Conservation (phyloP, 805 yeast genomes). For the Isabelozyma pseudorhagii region DNA sequence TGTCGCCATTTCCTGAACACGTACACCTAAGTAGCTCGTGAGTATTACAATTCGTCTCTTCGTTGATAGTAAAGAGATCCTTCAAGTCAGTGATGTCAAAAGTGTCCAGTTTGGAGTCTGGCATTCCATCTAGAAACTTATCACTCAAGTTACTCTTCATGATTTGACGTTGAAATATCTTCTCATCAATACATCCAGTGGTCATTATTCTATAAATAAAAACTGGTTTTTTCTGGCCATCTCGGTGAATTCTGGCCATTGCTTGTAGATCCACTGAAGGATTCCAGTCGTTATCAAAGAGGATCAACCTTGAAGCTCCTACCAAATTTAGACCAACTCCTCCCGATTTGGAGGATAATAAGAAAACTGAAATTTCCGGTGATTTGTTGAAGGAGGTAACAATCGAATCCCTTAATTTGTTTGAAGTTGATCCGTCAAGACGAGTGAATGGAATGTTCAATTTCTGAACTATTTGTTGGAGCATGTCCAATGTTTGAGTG, state of each 20-base stretch:
- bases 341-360: conserved; percentile 87
- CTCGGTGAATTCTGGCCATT: conserved; percentile 92
- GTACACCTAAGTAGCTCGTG: conserved; percentile 71
- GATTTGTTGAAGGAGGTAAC: conserved; percentile 67
- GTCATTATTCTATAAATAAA: conserved; percentile 79
- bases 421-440: conserved; percentile 82
- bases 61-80: conserved; percentile 65
- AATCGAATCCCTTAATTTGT: conserved; percentile 57
- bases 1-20: conserved; percentile 56
- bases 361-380: conserved; percentile 52
- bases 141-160: conserved; percentile 79
- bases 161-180: conserved; percentile 86
- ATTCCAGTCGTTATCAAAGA: conserved; percentile 96
- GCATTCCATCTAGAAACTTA: conserved; percentile 49
- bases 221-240: conserved; percentile 81
- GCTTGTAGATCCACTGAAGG: conserved; percentile 92
- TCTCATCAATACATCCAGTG: conserved; percentile 91
- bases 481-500: conserved; percentile 79
- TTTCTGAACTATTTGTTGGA: conserved; percentile 54
- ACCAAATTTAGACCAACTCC: conserved; percentile 88
- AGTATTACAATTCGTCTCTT: conserved; percentile 57
- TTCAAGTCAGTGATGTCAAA: conserved; percentile 68
- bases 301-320: conserved; percentile 82
- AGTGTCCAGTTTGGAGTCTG: conserved; percentile 53
- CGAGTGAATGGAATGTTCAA: conserved; percentile 53